Percentiles rank a stretch among this genome's conserved stretches.
Conservation (phyloP, 2,329 filamentous ascomycete species). For the Aspergillus niger region DNA sequence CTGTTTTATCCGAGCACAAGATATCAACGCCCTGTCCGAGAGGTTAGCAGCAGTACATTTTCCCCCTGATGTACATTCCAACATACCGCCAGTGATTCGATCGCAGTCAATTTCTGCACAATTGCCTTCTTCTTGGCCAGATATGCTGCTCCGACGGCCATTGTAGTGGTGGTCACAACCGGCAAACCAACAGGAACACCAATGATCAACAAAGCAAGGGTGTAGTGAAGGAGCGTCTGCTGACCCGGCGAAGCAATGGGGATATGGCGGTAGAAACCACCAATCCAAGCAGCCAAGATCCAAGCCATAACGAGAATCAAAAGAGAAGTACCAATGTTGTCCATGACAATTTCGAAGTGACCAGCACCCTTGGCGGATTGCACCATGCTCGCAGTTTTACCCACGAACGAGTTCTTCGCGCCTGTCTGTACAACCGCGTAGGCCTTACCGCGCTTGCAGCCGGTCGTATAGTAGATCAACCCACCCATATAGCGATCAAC, state of each 20-base stretch:
- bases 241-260: conserved; percentile 58
- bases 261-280: conserved; percentile 74
- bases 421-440: conserved; percentile 68
- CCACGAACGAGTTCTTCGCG: conserved; percentile 73
- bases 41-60: conserved; percentile 12
- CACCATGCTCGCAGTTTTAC: conserved; percentile 71
- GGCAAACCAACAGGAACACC: conserved; percentile 81
- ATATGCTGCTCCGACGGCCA: conserved; percentile 76
- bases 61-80: background rate
- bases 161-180: conserved; percentile 75
- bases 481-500: conserved; percentile 71
- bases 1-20: conserved; percentile 80
- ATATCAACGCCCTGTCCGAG: conserved; percentile 65
- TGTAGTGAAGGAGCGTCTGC: conserved; percentile 68
- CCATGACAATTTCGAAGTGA: conserved; percentile 81
- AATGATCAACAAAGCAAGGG: conserved; percentile 71
- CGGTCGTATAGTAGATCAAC: conserved; percentile 74
- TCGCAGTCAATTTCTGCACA: conserved; percentile 77
- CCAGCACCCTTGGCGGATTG: conserved; percentile 74
- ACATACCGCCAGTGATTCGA: conserved; percentile 68
- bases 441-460: conserved; percentile 77
- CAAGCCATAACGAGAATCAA: conserved; percentile 75
- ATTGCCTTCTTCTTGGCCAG: conserved; percentile 76
- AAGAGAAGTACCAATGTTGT: conserved; percentile 73
- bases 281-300: conserved; percentile 74